Evolutionary conservation across 331 rosid species (phyloP), one percentile per base, ranked within the genome.

Genomic region (Malus hybrid): DNA sequence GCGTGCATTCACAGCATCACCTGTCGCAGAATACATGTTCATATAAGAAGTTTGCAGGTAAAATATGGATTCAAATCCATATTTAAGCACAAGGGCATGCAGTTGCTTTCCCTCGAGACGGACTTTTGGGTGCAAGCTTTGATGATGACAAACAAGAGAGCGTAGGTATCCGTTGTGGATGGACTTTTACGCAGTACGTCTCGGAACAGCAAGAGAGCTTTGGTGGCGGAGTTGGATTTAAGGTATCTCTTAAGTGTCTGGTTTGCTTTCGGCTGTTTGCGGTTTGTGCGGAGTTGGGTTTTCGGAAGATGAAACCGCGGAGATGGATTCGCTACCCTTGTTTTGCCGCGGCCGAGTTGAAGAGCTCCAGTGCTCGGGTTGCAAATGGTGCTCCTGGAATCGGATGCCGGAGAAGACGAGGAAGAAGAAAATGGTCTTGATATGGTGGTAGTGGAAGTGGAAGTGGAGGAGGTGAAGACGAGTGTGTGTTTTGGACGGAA

Each of bases 191-290:
- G 79, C 33, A 86, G 4, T 1, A 90, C 66, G 74, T 80, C 76
- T 72, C 86, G 80, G 14, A 90, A 90, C 33, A 81, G 77, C 10
- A 76, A 42, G 27, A 89, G 71, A 32, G 86, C 87, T 57, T 84
- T 77, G 34, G 80, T 63, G n/a, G 75, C 72, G 50, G 36, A 76
- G 44, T 84, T 82, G 83, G 80, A 69, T 20, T 86, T 83, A 59
- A 88, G 86, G 75, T 78, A 68, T 6, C 52, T 80, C 71, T 65
- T 86, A 62, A 88, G 90, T 56, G 70, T 66, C 57, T 86, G 85
- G 81, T 90, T 90, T 79, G 89, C 83, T 61, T 79, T 84, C 76
- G 86, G 96, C 61, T 83, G 87, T 82, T 86, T 86, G 70, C 81
- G 86, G 48, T 66, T 59, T 13, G 24, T 71, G 67, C 74, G 86